Conservation (phyloP, 2,329 filamentous ascomycete genomes). For the Trichoderma afroharzianum region DNA sequence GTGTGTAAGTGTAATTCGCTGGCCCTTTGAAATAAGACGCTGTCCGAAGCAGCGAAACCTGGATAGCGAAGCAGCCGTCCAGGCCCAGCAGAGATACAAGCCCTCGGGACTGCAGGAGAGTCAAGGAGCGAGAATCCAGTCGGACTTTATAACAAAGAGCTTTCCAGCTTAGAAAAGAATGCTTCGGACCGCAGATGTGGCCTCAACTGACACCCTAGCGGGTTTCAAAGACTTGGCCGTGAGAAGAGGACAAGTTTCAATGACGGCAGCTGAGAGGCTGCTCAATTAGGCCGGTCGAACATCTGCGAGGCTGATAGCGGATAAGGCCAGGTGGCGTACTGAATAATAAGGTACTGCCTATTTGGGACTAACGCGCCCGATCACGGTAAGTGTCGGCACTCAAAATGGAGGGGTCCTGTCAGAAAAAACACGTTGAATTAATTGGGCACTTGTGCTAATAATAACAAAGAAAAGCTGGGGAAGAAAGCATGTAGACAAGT, state of each 20-base stretch:
- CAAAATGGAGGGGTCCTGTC: background rate
- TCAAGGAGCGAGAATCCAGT: background rate
- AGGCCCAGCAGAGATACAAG: background rate
- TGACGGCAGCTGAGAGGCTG: constrained; percentile 15
- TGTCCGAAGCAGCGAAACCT: constrained; percentile 19
- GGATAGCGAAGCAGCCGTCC: constrained; percentile 4
- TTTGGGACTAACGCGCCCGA: constrained; percentile 11
- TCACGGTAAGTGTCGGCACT: constrained; percentile 15
- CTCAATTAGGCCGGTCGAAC: background rate
- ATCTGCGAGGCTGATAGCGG: constrained; percentile 18
- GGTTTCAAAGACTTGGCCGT: constrained; percentile 11
- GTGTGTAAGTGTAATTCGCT: constrained; percentile 19
- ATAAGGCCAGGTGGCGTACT: constrained; percentile 13
- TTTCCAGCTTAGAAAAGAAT: constrained; percentile 18
- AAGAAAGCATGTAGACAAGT: background rate
- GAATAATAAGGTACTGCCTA: background rate
- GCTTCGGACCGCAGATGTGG: constrained; percentile 33
- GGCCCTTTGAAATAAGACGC: background rate
- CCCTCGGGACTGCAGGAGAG: background rate
- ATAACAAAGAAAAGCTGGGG: background rate
- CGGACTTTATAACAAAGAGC: constrained; percentile 9
- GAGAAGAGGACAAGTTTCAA: constrained; percentile 38
- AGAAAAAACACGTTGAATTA: background rate
- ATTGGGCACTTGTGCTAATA: background rate
- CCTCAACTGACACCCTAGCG: constrained; percentile 27